Evolutionary conservation across 257 asterid species (phyloP).

Genomic region (Plectranthus barbatus): DNA sequence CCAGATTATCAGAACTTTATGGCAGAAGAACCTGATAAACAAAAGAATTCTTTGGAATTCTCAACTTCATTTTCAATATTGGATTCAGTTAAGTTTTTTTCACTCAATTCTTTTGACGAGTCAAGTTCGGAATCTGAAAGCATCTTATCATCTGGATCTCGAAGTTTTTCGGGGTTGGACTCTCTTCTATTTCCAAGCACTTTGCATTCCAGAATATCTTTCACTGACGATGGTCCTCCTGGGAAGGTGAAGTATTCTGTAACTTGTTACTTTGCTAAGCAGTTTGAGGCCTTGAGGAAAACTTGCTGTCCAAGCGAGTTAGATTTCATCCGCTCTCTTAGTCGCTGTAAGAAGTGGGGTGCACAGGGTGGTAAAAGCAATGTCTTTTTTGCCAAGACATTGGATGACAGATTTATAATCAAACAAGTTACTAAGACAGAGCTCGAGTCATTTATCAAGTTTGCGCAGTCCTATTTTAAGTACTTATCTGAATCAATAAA

Average conservation of each 20-base stretch:
- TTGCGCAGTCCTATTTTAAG: conserved; percentile 66
- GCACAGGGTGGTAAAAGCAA: conserved; percentile 90
- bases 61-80: conserved; percentile 39
- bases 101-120: conserved; percentile 44
- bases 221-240: conserved; percentile 51
- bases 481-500: conserved; percentile 48
- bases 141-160: conserved; percentile 33
- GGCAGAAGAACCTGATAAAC: conserved; percentile 39
- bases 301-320: conserved; percentile 53
- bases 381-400: conserved; percentile 65
- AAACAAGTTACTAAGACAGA: conserved; percentile 78
- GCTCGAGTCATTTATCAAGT: conserved; percentile 63
- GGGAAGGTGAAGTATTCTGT: conserved; percentile 65
- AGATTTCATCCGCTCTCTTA: conserved; percentile 62
- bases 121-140: conserved; percentile 36
- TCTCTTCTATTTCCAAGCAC: conserved; percentile 30
- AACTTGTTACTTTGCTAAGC: conserved; percentile 68
- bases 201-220: conserved; percentile 47
- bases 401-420: conserved; percentile 73
- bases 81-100: conserved; percentile 40
- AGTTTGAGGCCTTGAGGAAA: conserved; percentile 58
- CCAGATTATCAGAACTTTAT: conserved; percentile 40
- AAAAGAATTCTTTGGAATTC: conserved; percentile 31
- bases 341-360: conserved; percentile 84
- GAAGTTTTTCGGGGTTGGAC: conserved; percentile 41